These are phyloP conservation scores for Herpetomonas muscarum DNA, from an alignment of 208 protist species.

Conservation along the genomic window DNA sequence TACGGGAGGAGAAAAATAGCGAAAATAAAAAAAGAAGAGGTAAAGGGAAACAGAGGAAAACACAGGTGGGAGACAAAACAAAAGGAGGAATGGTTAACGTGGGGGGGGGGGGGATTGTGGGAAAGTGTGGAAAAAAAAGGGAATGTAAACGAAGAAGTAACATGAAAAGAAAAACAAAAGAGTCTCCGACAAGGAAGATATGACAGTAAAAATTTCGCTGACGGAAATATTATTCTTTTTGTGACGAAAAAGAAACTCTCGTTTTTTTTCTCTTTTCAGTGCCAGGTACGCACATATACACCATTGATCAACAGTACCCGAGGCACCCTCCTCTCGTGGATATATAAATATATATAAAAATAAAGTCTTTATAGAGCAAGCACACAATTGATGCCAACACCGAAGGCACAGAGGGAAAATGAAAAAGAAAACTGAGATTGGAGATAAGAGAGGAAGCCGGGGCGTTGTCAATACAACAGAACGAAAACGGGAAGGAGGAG, in stretches of 20 bases:
- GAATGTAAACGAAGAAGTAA: conserved; percentile 1
- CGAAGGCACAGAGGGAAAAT: conserved; percentile 6
- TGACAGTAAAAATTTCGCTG: too few relatives aligned
- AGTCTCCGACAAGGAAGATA: neutral
- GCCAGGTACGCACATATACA: too few relatives aligned
- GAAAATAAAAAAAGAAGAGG: conserved; percentile 5
- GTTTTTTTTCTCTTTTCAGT: too few relatives aligned
- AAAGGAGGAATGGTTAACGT: neutral
- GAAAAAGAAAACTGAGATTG: conserved; percentile 4
- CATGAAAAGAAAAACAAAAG: conserved; percentile 5
- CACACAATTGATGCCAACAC: neutral
- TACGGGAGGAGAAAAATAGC: neutral
- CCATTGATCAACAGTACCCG: too few relatives aligned
- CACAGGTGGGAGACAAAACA: neutral
- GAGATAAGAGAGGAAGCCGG: neutral
- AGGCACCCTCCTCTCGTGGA: too few relatives aligned
- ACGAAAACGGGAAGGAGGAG: neutral
- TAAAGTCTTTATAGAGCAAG: neutral
- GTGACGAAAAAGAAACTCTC: too few relatives aligned
- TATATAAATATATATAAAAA: conserved; percentile 4
- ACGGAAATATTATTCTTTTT: too few relatives aligned
- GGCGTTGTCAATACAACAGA: neutral
- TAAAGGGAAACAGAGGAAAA: neutral
- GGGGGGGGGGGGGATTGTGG: too few relatives aligned
- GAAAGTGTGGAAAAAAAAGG: conserved; percentile 10